Base-by-base conservation (phyloP, 345 rosid genomes). In the Linum usitatissimum region DNA sequence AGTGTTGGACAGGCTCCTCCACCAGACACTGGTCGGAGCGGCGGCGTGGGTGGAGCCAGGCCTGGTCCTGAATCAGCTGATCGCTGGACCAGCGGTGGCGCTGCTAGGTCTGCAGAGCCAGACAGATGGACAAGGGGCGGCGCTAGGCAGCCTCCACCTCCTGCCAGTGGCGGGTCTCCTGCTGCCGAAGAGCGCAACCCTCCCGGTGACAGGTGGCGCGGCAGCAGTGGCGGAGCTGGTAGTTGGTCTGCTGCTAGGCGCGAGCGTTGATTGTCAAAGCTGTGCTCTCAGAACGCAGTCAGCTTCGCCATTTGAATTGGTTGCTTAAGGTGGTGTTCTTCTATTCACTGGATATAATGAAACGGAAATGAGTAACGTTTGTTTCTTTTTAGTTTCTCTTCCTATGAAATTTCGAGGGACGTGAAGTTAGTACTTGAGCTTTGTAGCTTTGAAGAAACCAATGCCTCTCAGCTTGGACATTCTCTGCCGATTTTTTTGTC, bases 161-260 rank as follows among this genome's bases (percentile, higher is more conserved):
- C 23, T 9, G 30, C 59, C 6, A 30, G 59, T 55, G 59, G 30
- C 59, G 8, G 38, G 38, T 23, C 28, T 23, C 38, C 38, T 34
- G 38, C 38, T 34, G 38, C 81, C 65, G 84, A 77, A 61, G 85
- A 83, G 9, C 90, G 86, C 30, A 55, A 81, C 8, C 77, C 71
- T 6, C 67, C 78, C 9, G 63, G 80, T 66, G 95, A 83, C 30
- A 63, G 62, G 66, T 80, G 95, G 94, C 81, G 80, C 30, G 18
- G 77, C 38, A 7, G 84, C 59, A 76, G 78, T 0, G 66, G 82
- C 57, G 69, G 84, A 9, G 28, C 28, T 2, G 28, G 28, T 23
- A 81, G 77, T 15, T 75, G 76, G 87, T 78, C 87, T 1, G 74
- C 83, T 30, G 76, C 84, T 38, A 66, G 78, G 65, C 58, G 34